These are phyloP conservation scores for Marasmius oreades DNA, from an alignment of 1,284 basidiomycete genomes.

Conservation along the genomic window DNA sequence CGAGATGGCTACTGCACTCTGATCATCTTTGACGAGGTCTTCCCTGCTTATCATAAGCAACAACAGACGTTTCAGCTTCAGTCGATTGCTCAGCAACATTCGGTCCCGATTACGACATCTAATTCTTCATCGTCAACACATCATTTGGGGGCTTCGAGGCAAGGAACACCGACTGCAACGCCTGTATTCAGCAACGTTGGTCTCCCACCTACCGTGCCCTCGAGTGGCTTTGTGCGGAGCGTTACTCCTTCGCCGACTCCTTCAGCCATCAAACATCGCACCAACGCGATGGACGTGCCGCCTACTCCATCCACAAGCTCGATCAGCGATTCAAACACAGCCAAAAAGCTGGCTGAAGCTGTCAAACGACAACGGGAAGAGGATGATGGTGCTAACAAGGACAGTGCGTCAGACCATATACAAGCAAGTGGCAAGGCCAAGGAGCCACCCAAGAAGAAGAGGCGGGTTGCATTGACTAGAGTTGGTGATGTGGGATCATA, in stretches of 20 bases:
- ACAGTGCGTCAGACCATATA: conserved; percentile 20
- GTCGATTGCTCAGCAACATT: conserved; percentile 82
- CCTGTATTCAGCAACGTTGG: conserved; percentile 21
- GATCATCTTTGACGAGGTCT: conserved; percentile 87
- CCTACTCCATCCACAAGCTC: conserved; percentile 3
- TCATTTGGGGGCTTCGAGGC: conserved; percentile 19
- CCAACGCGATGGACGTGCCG: conserved; percentile 2
- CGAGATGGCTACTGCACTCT: conserved; percentile 98
- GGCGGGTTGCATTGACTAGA: conserved; percentile 76
- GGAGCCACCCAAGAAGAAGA: conserved; percentile 84
- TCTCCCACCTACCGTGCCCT: conserved; percentile 12
- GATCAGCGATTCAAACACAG: background rate
- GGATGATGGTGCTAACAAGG: conserved; percentile 22
- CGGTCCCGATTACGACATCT: conserved; percentile 45
- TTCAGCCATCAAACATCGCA: background rate
- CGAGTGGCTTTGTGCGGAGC: conserved; percentile 4
- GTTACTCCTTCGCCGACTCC: conserved; percentile 9
- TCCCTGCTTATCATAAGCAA: conserved; percentile 82
- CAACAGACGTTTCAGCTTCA: conserved; percentile 85
- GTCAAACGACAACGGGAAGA: conserved; percentile 14
- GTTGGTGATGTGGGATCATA: conserved; percentile 57
- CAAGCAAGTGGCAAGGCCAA: conserved; percentile 12
- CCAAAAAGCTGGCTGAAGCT: background rate
- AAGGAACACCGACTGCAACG: conserved; percentile 24
- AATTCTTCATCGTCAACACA: conserved; percentile 26